phyloP scores from a whole-genome alignment of 2,329 filamentous ascomycete species.

The Botrytis elliptica region DNA sequence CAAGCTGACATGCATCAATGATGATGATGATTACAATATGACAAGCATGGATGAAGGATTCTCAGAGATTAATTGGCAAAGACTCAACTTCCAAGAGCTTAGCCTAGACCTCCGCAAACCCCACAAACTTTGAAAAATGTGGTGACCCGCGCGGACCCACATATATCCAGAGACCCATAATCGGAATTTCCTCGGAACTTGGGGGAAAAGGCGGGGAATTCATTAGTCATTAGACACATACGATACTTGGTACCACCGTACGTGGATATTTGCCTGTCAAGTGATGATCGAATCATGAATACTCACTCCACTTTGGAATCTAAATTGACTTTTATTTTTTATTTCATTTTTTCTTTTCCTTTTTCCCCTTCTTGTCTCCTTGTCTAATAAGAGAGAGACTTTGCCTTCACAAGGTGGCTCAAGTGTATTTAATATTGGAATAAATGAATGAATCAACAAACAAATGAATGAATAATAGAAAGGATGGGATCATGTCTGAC shows the following conservation, averaged over 20 bases:
- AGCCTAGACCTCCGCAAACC: neutral
- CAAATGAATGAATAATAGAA: neutral
- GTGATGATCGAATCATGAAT: neutral
- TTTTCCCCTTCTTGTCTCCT: too few relatives aligned
- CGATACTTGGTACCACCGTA: neutral
- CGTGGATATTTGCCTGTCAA: neutral
- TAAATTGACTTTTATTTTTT: neutral
- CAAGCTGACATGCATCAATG: neutral
- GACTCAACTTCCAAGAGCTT: neutral
- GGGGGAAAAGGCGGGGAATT: constrained; percentile 8
- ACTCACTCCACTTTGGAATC: neutral
- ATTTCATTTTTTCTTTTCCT: neutral
- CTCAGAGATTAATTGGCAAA: neutral
- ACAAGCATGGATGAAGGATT: neutral
- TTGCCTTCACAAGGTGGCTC: neutral
- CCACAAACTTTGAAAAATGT: neutral
- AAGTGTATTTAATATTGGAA: neutral
- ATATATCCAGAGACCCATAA: neutral
- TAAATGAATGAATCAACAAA: too few relatives aligned
- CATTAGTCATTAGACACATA: too few relatives aligned
- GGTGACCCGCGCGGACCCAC: neutral
- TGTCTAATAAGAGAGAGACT: neutral
- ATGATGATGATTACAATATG: neutral
- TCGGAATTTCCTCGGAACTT: neutral
- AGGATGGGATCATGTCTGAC: neutral